These are phyloP conservation scores for Pleurotus tuoliensis DNA, from an alignment of 768 basidiomycete species.

Conservation along the genomic window DNA sequence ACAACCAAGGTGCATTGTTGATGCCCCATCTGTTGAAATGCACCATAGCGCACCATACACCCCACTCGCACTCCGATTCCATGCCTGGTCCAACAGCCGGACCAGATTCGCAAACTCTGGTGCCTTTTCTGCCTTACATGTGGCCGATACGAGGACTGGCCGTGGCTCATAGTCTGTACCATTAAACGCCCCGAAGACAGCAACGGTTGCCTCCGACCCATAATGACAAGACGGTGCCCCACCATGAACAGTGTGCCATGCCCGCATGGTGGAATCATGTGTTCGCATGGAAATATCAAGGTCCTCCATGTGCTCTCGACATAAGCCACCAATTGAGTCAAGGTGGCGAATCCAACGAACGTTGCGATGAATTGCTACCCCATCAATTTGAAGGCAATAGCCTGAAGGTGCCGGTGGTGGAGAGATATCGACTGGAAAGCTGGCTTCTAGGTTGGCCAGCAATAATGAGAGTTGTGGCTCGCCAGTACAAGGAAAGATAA, in stretches of 20 bases:
- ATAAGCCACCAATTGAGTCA: neutral
- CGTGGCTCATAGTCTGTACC: conserved; percentile 1
- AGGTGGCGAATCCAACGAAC: neutral
- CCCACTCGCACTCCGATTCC: neutral
- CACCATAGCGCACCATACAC: conserved; percentile 9
- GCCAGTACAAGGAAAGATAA: neutral
- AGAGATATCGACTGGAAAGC: neutral
- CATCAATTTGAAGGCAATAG: neutral
- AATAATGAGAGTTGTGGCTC: neutral
- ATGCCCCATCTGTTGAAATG: conserved; percentile 13
- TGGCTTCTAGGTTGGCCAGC: neutral
- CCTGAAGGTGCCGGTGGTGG: neutral
- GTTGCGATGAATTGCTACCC: neutral
- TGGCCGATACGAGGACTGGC: conserved; percentile 12
- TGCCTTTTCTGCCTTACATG: conserved; percentile 13
- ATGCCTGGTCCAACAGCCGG: neutral
- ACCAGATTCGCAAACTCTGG: neutral
- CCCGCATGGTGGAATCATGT: too few relatives aligned
- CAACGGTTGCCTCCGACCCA: conserved; percentile 4
- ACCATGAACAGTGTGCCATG: conserved; percentile 1
- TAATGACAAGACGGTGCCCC: conserved; percentile 1
- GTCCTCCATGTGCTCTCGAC: neutral
- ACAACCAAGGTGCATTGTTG: conserved; percentile 1
- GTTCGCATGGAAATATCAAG: neutral
- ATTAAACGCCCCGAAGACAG: neutral